These are phyloP conservation scores for Tanozyma kutaoensis DNA, from an alignment of 805 yeast species.

Conservation along the genomic window DNA sequence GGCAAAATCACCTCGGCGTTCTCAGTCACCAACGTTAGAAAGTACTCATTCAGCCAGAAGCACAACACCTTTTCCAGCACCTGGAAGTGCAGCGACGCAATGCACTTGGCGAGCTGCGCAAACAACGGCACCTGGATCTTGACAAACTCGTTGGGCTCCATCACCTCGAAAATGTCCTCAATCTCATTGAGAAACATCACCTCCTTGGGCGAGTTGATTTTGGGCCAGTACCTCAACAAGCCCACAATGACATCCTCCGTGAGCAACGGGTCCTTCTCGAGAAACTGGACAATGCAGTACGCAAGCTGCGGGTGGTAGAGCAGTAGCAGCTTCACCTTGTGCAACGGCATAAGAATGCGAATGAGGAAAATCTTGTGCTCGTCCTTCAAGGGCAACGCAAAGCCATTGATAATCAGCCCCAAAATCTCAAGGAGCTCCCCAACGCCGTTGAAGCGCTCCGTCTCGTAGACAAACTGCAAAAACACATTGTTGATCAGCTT, in stretches of 20 bases:
- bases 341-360: constrained; percentile 81
- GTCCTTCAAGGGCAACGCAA: constrained; percentile 92
- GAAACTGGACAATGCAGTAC: constrained; percentile 90
- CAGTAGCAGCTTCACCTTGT: constrained; percentile 78
- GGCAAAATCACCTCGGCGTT: constrained; percentile 89
- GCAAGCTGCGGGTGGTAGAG: constrained; percentile 95
- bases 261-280: constrained; percentile 83
- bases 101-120: constrained; percentile 89
- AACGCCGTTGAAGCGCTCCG: constrained; percentile 90
- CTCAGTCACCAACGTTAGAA: constrained; percentile 80
- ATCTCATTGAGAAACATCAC: constrained; percentile 91
- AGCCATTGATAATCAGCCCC: constrained; percentile 94
- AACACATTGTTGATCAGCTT: constrained; percentile 87
- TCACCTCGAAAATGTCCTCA: constrained; percentile 92
- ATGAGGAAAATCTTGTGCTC: constrained; percentile 88
- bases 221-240: constrained; percentile 90
- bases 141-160: constrained; percentile 85
- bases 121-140: constrained; percentile 88
- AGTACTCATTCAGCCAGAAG: constrained; percentile 91
- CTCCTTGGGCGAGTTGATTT: constrained; percentile 87
- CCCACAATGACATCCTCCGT: constrained; percentile 98
- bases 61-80: constrained; percentile 91
- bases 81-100: constrained; percentile 91
- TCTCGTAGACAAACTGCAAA: constrained; percentile 86
- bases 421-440: constrained; percentile 90